phyloP scores from a whole-genome alignment of 2,329 filamentous ascomycete genomes.

The Talaromyces verruculosus region DNA sequence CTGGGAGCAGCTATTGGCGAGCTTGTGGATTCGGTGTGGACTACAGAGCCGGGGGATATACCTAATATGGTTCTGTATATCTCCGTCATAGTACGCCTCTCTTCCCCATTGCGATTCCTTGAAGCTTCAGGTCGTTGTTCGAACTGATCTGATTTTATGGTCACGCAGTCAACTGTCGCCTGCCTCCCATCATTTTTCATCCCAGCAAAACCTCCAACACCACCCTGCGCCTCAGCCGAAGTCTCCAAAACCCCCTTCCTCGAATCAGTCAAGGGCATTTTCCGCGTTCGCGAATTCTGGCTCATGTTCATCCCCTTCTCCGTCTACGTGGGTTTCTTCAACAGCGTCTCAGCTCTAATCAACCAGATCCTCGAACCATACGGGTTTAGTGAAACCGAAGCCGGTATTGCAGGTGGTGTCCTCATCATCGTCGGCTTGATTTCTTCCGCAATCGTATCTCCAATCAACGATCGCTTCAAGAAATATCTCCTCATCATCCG shows the following conservation, averaged over 20 bases:
- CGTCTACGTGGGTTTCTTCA: slow-evolving; percentile 90
- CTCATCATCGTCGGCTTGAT: slow-evolving; percentile 87
- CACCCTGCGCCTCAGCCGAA: slow-evolving; percentile 66
- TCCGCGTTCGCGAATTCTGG: slow-evolving; percentile 69
- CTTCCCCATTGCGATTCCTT: background rate
- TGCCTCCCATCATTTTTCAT: slow-evolving; percentile 78
- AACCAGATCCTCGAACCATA: slow-evolving; percentile 90
- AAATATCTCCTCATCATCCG: slow-evolving; percentile 73
- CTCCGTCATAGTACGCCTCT: slow-evolving; percentile 68
- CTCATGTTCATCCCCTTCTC: slow-evolving; percentile 77
- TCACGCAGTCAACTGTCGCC: slow-evolving; percentile 59
- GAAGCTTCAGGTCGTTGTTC: background rate
- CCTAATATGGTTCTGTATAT: slow-evolving; percentile 83
- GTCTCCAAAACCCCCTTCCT: slow-evolving; percentile 55
- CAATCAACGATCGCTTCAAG: slow-evolving; percentile 83
- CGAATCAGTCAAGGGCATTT: slow-evolving; percentile 56
- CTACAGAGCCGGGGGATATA: slow-evolving; percentile 61
- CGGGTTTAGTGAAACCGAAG: slow-evolving; percentile 76
- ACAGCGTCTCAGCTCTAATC: slow-evolving; percentile 80
- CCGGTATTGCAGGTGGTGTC: slow-evolving; percentile 84
- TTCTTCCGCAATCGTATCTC: slow-evolving; percentile 70
- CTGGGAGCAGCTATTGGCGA: slow-evolving; percentile 87
- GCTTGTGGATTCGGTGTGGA: slow-evolving; percentile 78
- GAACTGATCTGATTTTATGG: too few species aligned
- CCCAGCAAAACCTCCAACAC: slow-evolving; percentile 72